Conservation (phyloP, 2,329 filamentous ascomycete species). For the Phoma herbarum region DNA sequence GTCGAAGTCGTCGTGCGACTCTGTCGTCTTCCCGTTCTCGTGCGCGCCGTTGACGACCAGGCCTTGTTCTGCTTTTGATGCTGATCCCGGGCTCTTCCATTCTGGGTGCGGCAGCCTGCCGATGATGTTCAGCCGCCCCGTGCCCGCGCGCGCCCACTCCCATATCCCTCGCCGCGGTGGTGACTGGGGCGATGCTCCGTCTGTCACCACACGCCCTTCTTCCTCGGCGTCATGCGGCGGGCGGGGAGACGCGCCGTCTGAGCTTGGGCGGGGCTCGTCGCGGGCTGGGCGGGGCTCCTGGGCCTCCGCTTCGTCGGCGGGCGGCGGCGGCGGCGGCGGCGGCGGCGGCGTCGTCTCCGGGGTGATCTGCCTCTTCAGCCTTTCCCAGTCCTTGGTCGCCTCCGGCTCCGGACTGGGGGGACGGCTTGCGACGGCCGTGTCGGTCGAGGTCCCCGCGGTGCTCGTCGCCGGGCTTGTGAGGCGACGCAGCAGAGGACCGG, state of each 20-base stretch:
- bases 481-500: slow-evolving; percentile 47
- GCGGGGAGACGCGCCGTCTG: slow-evolving; percentile 40
- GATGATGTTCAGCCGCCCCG: slow-evolving; percentile 41
- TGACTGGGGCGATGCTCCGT: slow-evolving; percentile 23
- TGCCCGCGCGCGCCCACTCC: slow-evolving; percentile 47
- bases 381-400: slow-evolving; percentile 35
- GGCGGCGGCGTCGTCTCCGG: slow-evolving; percentile 36
- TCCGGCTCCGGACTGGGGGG: slow-evolving; percentile 42
- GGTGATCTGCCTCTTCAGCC: slow-evolving; percentile 35
- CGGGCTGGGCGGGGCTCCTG: slow-evolving; percentile 40
- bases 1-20: slow-evolving; percentile 43
- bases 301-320: slow-evolving; percentile 23
- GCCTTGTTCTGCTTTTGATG: slow-evolving; percentile 25
- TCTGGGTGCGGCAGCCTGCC: slow-evolving; percentile 42
- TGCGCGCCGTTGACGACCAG: slow-evolving; percentile 21
- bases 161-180: slow-evolving; percentile 43
- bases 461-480: slow-evolving; percentile 48
- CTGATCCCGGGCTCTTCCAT: slow-evolving; percentile 34
- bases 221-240: slow-evolving; percentile 26
- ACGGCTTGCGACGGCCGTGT: slow-evolving; percentile 41
- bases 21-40: slow-evolving; percentile 18
- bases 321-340: too few relatives aligned
- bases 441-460: slow-evolving; percentile 45
- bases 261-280: slow-evolving; percentile 49
- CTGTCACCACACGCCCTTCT: slow-evolving; percentile 6